Conservation (phyloP, 306 rosid genomes). For the Citrullus amarus region DNA sequence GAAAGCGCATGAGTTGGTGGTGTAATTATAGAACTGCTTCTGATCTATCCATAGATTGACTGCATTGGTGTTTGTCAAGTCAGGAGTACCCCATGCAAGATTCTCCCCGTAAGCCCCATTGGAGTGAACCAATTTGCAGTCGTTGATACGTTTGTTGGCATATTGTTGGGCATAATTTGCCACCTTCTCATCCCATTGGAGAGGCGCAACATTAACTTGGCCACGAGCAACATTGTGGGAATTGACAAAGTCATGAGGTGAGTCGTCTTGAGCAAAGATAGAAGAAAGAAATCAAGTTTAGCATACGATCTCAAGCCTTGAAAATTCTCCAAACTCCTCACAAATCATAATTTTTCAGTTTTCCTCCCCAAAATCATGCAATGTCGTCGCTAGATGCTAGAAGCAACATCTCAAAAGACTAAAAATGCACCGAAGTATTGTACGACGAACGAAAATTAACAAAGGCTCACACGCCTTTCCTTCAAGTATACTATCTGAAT, state of each 20-base stretch:
- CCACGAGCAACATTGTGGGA: background rate
- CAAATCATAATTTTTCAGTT: too few relatives aligned
- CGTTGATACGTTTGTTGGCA: background rate
- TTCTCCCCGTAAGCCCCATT: background rate
- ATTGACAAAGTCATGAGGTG: background rate
- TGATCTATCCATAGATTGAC: background rate
- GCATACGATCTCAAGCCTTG: too few relatives aligned
- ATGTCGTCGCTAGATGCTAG: too few relatives aligned
- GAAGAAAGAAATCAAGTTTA: too few relatives aligned
- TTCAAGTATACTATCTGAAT: too few relatives aligned
- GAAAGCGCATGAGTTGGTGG: background rate
- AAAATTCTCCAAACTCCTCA: too few relatives aligned
- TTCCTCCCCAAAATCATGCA: too few relatives aligned
- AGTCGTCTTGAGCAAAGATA: background rate
- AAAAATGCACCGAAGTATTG: too few relatives aligned
- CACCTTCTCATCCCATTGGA: background rate
- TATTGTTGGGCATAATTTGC: background rate
- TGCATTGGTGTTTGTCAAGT: background rate
- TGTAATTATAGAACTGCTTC: background rate
- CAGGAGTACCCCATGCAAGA: background rate
- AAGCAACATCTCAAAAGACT: too few relatives aligned
- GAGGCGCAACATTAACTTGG: background rate
- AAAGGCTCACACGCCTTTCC: too few relatives aligned
- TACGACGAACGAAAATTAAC: too few relatives aligned
- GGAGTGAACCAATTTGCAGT: background rate